These are phyloP conservation scores for Chaetoceros tenuissimus DNA, from an alignment of 108 stramenopile genomes.

Conservation along the genomic window DNA sequence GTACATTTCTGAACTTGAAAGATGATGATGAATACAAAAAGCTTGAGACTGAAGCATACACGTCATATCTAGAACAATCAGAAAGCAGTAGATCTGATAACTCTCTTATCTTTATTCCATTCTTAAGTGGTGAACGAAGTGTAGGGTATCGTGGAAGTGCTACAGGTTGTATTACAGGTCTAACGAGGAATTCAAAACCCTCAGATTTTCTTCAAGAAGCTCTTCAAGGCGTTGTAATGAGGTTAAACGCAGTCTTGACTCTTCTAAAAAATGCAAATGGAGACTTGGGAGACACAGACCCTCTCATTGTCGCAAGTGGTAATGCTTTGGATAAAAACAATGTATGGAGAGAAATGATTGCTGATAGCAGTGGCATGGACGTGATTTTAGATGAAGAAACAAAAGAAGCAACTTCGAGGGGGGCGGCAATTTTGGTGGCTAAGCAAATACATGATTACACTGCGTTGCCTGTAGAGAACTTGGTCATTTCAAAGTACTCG, in stretches of 20 bases:
- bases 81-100: background rate
- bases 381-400: constrained; percentile 57
- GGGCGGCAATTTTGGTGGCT: constrained; percentile 51
- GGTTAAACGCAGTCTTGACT: constrained; percentile 42
- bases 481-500: no score
- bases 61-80: background rate
- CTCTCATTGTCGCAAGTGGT: constrained; percentile 57
- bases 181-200: constrained; percentile 63
- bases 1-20: constrained; percentile 42
- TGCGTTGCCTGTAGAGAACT: no score
- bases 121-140: constrained; percentile 71
- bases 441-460: no score
- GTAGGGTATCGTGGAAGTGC: constrained; percentile 72
- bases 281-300: background rate
- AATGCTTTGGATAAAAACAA: constrained; percentile 65
- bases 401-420: constrained; percentile 62
- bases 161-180: constrained; percentile 47
- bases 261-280: constrained; percentile 19
- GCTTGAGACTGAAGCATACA: constrained; percentile 32
- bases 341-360: constrained; percentile 72
- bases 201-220: constrained; percentile 46
- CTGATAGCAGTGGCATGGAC: constrained; percentile 44
- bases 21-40: constrained; percentile 26
- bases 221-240: constrained; percentile 59
- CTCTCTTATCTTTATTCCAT: constrained; percentile 43